phyloP scores from a whole-genome alignment of 2,329 filamentous ascomycete genomes.

The Pestalotiopsis sp. region DNA sequence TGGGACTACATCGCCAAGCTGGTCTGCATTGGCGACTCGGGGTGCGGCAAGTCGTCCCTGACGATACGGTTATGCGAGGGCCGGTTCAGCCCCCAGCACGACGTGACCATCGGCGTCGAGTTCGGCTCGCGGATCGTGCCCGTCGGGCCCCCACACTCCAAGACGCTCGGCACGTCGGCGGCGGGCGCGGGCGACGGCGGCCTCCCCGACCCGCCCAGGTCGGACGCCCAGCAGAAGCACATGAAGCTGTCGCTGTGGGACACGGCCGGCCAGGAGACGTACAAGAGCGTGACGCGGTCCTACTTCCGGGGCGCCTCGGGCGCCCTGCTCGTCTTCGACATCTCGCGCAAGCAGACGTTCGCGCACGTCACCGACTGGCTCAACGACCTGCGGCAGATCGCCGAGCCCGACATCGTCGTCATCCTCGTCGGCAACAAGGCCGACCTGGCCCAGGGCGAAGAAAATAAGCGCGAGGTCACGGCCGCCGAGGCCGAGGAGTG shows the following conservation, averaged over 20 bases:
- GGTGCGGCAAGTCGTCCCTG: constrained; percentile 91
- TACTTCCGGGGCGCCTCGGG: constrained; percentile 82
- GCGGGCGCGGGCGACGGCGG: constrained; percentile 41
- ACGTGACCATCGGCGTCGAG: constrained; percentile 96
- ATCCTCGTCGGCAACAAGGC: constrained; percentile 95
- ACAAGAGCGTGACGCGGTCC: constrained; percentile 92
- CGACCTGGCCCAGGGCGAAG: constrained; percentile 65
- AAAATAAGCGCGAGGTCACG: constrained; percentile 70
- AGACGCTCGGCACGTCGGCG: constrained; percentile 42
- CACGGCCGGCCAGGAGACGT: constrained; percentile 94
- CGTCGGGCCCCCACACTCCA: constrained; percentile 76
- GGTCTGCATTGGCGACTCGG: constrained; percentile 95
- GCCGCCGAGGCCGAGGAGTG: constrained; percentile 84
- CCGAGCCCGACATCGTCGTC: constrained; percentile 92
- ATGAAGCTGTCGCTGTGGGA: constrained; percentile 97
- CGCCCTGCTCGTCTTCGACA: constrained; percentile 89
- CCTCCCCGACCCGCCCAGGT: constrained; percentile 53
- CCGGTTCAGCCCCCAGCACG: constrained; percentile 90
- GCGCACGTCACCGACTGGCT: constrained; percentile 90
- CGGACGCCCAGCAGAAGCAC: constrained; percentile 60
- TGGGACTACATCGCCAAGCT: constrained; percentile 99
- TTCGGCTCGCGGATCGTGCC: constrained; percentile 93
- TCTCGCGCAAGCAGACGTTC: constrained; percentile 84
- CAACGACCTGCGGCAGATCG: constrained; percentile 89
- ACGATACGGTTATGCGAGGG: constrained; percentile 96